Base-by-base conservation (phyloP, 805 yeast species). In the Metschnikowia anglica region DNA sequence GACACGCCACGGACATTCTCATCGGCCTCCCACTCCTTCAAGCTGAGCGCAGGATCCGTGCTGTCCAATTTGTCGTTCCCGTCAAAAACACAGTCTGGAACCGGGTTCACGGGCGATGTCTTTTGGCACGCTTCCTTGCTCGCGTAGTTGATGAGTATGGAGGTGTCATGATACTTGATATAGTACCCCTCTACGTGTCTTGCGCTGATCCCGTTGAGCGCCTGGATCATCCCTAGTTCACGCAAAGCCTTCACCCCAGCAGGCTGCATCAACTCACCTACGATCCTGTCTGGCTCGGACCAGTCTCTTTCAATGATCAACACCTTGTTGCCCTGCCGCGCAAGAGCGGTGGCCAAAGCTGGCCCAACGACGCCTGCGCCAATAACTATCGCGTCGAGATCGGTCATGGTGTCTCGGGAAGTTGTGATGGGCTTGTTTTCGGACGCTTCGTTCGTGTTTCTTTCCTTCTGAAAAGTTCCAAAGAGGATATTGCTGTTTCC, bases 331-430 rank as follows among this genome's bases (percentile, higher is more conserved):
- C 98, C 98, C 58, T 87, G 95, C 54, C 91, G 76, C 1, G 96
- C 98, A 42, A 93, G 68, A 3, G 86, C 89, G 1, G 89, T 85
- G 33, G 97, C 97, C 15, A 91, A 74, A 43, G 91, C 83, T 2
- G 99, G 97, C 1, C 99, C 99, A 18, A 88, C 83, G 16, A 91
- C 96, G 43, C 99, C 99, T n/a, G 98, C 97, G n/a, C 99, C 99
- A 29, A 93, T 81, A 19, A 93, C 85, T 31, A 91, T 81, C 38
- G 83, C 91, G 59, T 93, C 99, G 65, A 41, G 31, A 5, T 35
- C 28, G 20, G 43, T 24, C 46, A 33, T 39, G n/a, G n/a, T n/a
- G n/a, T n/a, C n/a, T n/a, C n/a, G n/a, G n/a, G n/a, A n/a, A n/a
- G n/a, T n/a, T n/a, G n/a, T n/a, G n/a, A n/a, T n/a, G n/a, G n/a